phyloP scores from a whole-genome alignment of 495 filamentous ascomycete species.

The Staphylotrichum tortipilum region DNA sequence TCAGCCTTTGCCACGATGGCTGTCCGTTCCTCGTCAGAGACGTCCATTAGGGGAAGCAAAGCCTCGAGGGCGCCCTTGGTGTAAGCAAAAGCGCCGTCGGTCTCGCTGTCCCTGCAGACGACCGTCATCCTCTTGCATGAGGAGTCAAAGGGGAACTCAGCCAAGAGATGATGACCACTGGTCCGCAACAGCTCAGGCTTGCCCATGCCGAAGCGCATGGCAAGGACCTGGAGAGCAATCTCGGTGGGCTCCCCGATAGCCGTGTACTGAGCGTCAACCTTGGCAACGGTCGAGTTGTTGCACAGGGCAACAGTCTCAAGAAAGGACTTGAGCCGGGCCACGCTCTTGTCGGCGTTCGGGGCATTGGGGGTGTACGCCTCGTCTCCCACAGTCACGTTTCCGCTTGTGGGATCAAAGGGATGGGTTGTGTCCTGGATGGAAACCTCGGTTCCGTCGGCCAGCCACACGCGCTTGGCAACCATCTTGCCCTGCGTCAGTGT shows the following conservation, averaged over 20 bases:
- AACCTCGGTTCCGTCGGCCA: constrained; percentile 51
- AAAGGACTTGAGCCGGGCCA: constrained; percentile 11
- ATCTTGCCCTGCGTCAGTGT: constrained; percentile 69
- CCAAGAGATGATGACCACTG: constrained; percentile 39
- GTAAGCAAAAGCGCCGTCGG: constrained; percentile 45
- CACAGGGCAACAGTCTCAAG: constrained; percentile 25
- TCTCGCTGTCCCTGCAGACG: constrained; percentile 46
- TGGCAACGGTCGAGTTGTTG: constrained; percentile 39
- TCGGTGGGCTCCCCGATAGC: constrained; percentile 78
- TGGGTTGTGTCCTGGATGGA: constrained; percentile 49
- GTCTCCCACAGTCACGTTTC: constrained; percentile 15
- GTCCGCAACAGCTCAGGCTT: constrained; percentile 44
- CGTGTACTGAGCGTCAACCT: constrained; percentile 29
- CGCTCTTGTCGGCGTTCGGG: constrained; percentile 5
- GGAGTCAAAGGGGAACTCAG: constrained; percentile 74
- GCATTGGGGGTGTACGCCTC: background rate
- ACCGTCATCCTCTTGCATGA: constrained; percentile 78
- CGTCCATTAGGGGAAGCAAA: constrained; percentile 53
- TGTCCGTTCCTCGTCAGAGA: constrained; percentile 51
- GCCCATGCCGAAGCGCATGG: constrained; percentile 59
- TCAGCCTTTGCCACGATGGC: constrained; percentile 53
- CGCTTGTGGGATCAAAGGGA: constrained; percentile 31
- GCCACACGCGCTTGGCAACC: constrained; percentile 72
- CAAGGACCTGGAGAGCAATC: constrained; percentile 72
- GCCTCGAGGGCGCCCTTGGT: constrained; percentile 75